These are phyloP conservation scores for Aspergillus leporis DNA, from an alignment of 495 filamentous ascomycete species.

Conservation along the genomic window DNA sequence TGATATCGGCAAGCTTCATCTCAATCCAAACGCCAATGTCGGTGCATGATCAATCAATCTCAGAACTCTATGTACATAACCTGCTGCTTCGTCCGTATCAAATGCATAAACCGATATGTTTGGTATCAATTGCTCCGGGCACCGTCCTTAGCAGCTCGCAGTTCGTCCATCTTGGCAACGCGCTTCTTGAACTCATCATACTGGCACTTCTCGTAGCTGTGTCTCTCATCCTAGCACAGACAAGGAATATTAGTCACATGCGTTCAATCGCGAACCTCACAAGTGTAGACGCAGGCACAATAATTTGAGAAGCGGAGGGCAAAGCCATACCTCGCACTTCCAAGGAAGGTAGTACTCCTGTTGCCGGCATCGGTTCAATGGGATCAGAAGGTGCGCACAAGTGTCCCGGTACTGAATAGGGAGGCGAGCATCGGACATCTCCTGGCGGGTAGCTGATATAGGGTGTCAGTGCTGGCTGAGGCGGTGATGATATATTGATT, in stretches of 20 bases:
- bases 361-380: conserved; percentile 89
- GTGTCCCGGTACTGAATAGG: conserved; percentile 90
- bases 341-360: conserved; percentile 93
- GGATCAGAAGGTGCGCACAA: conserved; percentile 91
- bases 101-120: conserved; percentile 21
- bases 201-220: conserved; percentile 98
- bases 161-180: conserved; percentile 97
- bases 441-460: conserved; percentile 66
- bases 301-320: neutral
- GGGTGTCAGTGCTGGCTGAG: conserved; percentile 19
- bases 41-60: conserved; percentile 42
- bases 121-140: conserved; percentile 78
- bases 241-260: conserved; percentile 6
- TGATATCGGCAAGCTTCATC: conserved; percentile 18
- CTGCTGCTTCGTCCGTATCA: conserved; percentile 29
- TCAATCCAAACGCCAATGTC: conserved; percentile 39
- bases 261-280: neutral
- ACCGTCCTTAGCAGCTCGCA: conserved; percentile 82
- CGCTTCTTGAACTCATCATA: conserved; percentile 98
- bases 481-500: conserved; percentile 4
- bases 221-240: conserved; percentile 77
- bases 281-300: neutral
- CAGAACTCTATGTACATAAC: conserved; percentile 50
- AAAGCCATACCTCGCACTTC: conserved; percentile 85
- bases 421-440: conserved; percentile 88